Evolutionary conservation across 2,329 filamentous ascomycete genomes (phyloP).

Genomic region (Coniella lustricola): DNA sequence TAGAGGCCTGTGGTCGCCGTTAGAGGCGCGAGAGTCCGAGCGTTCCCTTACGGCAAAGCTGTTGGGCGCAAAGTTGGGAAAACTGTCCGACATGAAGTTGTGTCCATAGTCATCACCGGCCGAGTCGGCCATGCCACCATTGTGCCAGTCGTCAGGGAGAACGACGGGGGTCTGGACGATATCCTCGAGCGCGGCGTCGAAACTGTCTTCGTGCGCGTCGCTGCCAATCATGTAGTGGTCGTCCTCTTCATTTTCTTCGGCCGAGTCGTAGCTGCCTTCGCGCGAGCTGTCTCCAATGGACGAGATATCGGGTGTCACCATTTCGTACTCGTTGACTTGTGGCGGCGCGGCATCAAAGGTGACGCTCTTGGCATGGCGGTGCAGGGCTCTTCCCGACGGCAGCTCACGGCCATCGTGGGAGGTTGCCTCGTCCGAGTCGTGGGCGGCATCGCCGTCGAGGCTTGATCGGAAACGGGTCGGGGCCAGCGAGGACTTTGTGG

Average conservation of each 20-base stretch:
- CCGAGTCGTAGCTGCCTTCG: slow-evolving; percentile 86
- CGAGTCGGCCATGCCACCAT: slow-evolving; percentile 42
- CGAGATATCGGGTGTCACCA: slow-evolving; percentile 94
- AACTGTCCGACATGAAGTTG: slow-evolving; percentile 57
- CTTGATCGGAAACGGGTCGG: slow-evolving; percentile 57
- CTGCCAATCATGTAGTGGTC: slow-evolving; percentile 48
- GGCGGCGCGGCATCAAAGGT: slow-evolving; percentile 93
- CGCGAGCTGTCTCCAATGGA: slow-evolving; percentile 84
- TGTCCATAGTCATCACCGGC: slow-evolving; percentile 62
- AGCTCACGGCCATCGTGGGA: slow-evolving; percentile 51
- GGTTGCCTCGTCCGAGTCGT: slow-evolving; percentile 63
- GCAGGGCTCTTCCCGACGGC: slow-evolving; percentile 59
- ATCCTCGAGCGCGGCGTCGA: slow-evolving; percentile 91
- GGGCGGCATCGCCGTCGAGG: slow-evolving; percentile 62
- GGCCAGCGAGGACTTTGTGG: slow-evolving; percentile 83
- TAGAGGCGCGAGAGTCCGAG: slow-evolving; percentile 68
- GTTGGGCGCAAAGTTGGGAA: slow-evolving; percentile 35
- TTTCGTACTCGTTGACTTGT: slow-evolving; percentile 95
- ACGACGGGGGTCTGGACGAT: slow-evolving; percentile 97
- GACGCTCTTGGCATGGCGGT: slow-evolving; percentile 90
- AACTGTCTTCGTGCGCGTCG: slow-evolving; percentile 73
- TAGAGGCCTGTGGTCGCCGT: slow-evolving; percentile 74
- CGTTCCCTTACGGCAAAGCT: slow-evolving; percentile 52
- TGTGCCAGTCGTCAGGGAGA: slow-evolving; percentile 92
- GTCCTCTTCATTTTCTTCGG: slow-evolving; percentile 68